A percentile compares a stretch with the other conserved stretches of the same genome.
phyloP scores from a whole-genome alignment of 108 stramenopile species.

The Poteriospumella lacustris region DNA sequence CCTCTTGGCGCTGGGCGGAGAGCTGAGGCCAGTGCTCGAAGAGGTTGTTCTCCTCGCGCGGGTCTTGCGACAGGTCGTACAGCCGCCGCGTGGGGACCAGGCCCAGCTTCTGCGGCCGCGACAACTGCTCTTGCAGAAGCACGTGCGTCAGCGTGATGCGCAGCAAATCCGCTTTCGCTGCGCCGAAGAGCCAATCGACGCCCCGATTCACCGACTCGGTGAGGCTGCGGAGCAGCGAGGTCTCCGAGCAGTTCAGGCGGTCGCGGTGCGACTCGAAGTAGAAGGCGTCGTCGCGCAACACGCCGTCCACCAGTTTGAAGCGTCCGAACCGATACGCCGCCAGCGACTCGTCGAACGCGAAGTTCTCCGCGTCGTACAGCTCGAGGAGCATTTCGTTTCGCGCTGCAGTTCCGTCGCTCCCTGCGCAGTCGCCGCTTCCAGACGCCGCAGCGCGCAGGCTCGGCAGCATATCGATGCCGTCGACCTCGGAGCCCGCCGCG shows the following conservation, averaged over 20 bases:
- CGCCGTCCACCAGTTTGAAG: constrained; percentile 14
- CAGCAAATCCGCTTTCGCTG: neutral
- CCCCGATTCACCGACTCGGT: neutral
- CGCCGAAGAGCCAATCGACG: neutral
- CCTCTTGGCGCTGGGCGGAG: neutral
- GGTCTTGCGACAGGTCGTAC: neutral
- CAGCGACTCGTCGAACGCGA: neutral
- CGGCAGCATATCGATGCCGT: neutral
- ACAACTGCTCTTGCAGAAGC: neutral
- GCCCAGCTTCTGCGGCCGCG: too few relatives aligned
- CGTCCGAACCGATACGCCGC: neutral
- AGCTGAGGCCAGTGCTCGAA: neutral
- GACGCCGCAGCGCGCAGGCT: neutral
- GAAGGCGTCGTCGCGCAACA: neutral
- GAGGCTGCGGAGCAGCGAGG: too few relatives aligned
- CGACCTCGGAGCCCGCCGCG: neutral
- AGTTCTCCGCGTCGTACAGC: constrained; percentile 3
- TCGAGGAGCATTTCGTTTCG: constrained; percentile 21
- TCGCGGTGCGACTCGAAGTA: constrained; percentile 7
- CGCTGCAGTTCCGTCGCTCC: too few relatives aligned
- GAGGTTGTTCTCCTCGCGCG: constrained; percentile 1
- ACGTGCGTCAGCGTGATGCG: too few relatives aligned
- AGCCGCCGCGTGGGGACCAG: neutral
- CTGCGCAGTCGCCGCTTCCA: too few relatives aligned
- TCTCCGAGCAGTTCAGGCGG: too few relatives aligned